Conservation (phyloP, 1,139 yeast genomes). For the Suhomyces wounanorum region DNA sequence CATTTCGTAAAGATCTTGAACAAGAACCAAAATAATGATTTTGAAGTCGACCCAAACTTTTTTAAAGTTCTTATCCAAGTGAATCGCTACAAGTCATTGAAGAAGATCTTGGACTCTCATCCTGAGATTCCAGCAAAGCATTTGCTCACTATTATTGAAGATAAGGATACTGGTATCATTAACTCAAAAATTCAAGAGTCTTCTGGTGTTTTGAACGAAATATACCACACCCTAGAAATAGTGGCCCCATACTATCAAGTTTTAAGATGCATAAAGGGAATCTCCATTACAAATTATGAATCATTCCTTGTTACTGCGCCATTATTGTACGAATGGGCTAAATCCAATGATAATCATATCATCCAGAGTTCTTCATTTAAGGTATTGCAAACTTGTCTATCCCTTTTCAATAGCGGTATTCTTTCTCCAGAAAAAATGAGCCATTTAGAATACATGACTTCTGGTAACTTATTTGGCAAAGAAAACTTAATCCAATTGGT, state of each 20-base stretch:
- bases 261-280: conserved; percentile 10
- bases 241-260: conserved; percentile 14
- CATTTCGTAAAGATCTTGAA: conserved; percentile 24
- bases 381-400: conserved; percentile 10
- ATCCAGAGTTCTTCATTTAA: conserved; percentile 9
- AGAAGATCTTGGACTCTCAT: conserved; percentile 22
- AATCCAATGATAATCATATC: conserved; percentile 1
- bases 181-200: conserved; percentile 13
- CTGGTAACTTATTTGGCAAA: conserved; percentile 6
- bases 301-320: conserved; percentile 13
- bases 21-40: conserved; percentile 13
- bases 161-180: conserved; percentile 11
- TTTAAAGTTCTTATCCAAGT: conserved; percentile 29
- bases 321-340: conserved; percentile 8
- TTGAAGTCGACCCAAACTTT: conserved; percentile 19
- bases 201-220: conserved; percentile 12
- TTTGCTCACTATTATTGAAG: conserved; percentile 11
- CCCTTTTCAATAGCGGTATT: conserved; percentile 13
- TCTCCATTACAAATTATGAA: conserved; percentile 10
- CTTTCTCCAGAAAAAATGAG: conserved; percentile 5
- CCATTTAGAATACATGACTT: conserved; percentile 5
- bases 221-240: conserved; percentile 1
- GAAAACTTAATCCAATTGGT: conserved; percentile 4
- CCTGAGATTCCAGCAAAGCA: conserved; percentile 13
- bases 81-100: conserved; percentile 29